phyloP scores from a whole-genome alignment of 176 grass and related monocot species.

The Phyllostachys edulis region DNA sequence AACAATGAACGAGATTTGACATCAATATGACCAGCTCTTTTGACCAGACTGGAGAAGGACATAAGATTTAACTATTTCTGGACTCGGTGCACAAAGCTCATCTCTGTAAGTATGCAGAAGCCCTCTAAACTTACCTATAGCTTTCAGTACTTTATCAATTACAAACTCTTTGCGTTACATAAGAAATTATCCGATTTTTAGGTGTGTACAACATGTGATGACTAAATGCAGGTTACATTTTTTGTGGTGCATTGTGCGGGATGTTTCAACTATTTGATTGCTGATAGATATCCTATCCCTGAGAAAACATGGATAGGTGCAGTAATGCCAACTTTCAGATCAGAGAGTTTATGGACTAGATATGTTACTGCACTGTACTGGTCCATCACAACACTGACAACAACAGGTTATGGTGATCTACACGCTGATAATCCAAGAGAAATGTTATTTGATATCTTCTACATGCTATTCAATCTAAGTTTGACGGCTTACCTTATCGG shows the following conservation, averaged over 20 bases:
- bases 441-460: slow-evolving; percentile 76
- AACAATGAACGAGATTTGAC: not conserved
- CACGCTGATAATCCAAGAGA: slow-evolving; percentile 84
- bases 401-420: slow-evolving; percentile 82
- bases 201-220: not conserved
- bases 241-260: slow-evolving; percentile 79
- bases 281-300: slow-evolving; percentile 74
- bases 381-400: slow-evolving; percentile 92
- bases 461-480: slow-evolving; percentile 89
- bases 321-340: slow-evolving; percentile 68
- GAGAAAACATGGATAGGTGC: slow-evolving; percentile 84
- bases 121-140: not conserved
- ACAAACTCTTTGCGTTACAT: not conserved
- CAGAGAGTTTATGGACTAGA: slow-evolving; percentile 65
- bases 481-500: slow-evolving; percentile 15
- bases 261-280: slow-evolving; percentile 89
- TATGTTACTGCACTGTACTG: slow-evolving; percentile 84
- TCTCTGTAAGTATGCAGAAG: slow-evolving; percentile 54
- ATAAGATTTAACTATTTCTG: slow-evolving; percentile 84
- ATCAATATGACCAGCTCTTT: too few species aligned
- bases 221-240: slow-evolving; percentile 69
- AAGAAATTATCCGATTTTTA: slow-evolving; percentile 11
- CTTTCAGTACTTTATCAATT: too few species aligned
- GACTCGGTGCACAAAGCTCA: slow-evolving; percentile 84
- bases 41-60: slow-evolving; percentile 73